Conservation (phyloP, 2,329 filamentous ascomycete genomes). For the Aspergillus clavatus region DNA sequence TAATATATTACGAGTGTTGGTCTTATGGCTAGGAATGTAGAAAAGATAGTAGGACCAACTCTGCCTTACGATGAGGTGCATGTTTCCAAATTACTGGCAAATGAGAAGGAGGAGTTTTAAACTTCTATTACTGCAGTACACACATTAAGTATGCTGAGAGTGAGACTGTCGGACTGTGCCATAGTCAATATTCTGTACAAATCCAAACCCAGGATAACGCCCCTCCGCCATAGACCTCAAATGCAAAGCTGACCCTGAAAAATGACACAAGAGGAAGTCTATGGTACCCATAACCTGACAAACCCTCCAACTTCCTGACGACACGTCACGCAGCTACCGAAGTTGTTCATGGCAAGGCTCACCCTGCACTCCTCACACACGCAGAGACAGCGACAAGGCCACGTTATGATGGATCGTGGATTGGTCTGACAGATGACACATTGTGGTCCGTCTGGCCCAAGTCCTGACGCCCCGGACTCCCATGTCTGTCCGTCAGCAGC, state of each 20-base stretch:
- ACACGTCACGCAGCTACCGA: slow-evolving; percentile 93
- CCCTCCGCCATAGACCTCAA: not conserved
- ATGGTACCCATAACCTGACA: slow-evolving; percentile 83
- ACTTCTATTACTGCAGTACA: no score
- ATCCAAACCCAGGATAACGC: not conserved
- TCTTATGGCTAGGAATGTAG: no score
- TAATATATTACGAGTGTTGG: no score
- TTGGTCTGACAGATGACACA: slow-evolving; percentile 90
- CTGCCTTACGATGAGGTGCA: no score
- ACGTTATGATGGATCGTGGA: slow-evolving; percentile 85
- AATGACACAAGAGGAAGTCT: slow-evolving; percentile 5
- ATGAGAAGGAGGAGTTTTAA: no score
- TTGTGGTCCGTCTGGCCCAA: slow-evolving; percentile 70
- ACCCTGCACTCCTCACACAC: slow-evolving; percentile 94
- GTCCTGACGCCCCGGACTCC: slow-evolving; percentile 66
- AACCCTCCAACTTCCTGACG: slow-evolving; percentile 83
- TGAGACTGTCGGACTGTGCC: no score
- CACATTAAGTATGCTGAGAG: no score
- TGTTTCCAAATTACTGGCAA: no score
- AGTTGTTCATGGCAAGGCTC: slow-evolving; percentile 93
- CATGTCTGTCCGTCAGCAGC: slow-evolving; percentile 44
- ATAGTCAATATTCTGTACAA: not conserved
- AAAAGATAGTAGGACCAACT: no score
- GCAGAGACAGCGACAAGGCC: slow-evolving; percentile 92
- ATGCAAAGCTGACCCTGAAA: not conserved